phyloP scores from a whole-genome alignment of 345 rosid species.

The Sonneratia alba region DNA sequence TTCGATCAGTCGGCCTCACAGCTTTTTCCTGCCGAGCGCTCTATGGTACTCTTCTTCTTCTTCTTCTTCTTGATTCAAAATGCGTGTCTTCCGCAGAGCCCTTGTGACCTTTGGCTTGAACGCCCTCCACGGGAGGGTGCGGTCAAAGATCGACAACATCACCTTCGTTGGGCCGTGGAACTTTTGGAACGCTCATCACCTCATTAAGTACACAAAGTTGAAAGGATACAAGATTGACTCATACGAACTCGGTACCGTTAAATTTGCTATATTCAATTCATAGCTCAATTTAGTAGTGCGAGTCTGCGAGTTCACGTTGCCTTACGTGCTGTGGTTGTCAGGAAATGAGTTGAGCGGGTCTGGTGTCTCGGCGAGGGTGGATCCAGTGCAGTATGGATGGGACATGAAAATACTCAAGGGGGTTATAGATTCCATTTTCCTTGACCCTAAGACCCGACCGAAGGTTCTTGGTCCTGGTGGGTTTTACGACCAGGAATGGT shows the following conservation, averaged over 20 bases:
- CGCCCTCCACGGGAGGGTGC: conserved; percentile 33
- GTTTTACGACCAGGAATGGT: conserved; percentile 52
- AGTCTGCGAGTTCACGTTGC: neutral
- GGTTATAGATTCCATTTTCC: conserved; percentile 24
- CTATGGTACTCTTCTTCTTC: too few relatives aligned
- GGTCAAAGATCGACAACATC: neutral
- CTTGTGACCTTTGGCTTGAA: conserved; percentile 37
- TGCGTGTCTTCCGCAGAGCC: conserved; percentile 19
- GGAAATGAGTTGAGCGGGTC: conserved; percentile 50
- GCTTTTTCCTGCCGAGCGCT: too few relatives aligned
- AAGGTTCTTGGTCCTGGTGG: conserved; percentile 47
- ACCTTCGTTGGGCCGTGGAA: conserved; percentile 43
- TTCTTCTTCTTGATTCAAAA: too few relatives aligned
- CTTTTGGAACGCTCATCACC: conserved; percentile 26
- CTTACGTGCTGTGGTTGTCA: neutral
- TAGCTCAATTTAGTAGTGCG: neutral
- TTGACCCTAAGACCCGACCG: conserved; percentile 25
- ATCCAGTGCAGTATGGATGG: conserved; percentile 28
- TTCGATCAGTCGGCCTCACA: too few relatives aligned
- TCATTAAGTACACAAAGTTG: conserved; percentile 34
- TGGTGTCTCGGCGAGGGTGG: conserved; percentile 38
- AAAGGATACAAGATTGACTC: conserved; percentile 53
- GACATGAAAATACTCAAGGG: conserved; percentile 26
- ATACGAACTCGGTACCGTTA: conserved; percentile 38
- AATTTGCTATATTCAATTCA: neutral